Evolutionary conservation across 495 filamentous ascomycete species (phyloP), one percentile per base, ranked within the genome.

Genomic region (Neurospora sp.): DNA sequence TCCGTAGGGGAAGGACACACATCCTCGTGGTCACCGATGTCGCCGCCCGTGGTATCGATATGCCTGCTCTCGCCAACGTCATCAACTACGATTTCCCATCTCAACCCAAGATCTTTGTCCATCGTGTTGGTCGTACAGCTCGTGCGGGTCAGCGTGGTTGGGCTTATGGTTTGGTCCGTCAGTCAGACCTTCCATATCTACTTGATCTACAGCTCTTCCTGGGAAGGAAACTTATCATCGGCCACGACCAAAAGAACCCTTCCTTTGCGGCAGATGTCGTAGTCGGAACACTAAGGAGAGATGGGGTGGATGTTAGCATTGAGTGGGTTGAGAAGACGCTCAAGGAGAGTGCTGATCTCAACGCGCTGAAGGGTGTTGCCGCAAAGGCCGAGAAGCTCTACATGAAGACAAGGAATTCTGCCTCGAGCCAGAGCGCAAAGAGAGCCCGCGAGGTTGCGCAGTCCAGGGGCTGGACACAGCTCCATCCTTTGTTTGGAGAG

Each of bases 81-180:
- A 96, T 99, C 83, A 98, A 99, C 84, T 99, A 96, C 84, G 94
- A 98, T 75, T 98, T 99, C 78, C 96, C 96, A 4, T 91, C 95
- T 6, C 95, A 98, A 76, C 94, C 96, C 35, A 99, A 99, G 81
- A 89, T 98, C 20, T 98, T 95, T 76, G 91, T 99, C 72, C 96
- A 99, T 81, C 91, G 96, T 77, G 96, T 99, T 38, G 96, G 96
- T 74, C 89, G 96, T 79, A 98, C 96, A 14, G 96, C 96, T 35
- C 88, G 96, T 87, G 96, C 96, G 59, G 96, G 96, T 9, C 91
- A 91, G 73, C 88, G 89, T 69, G 96, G 96, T 71, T 98, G 96
- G 96, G 92, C 92, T 83, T 99, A 96, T 84, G 96, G 90, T 84
- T 86, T 99, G 40, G 90, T 97, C 14, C 88, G 91, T 69, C 91